Base-by-base conservation (phyloP, 345 rosid species). In the Syzygium aromaticum region DNA sequence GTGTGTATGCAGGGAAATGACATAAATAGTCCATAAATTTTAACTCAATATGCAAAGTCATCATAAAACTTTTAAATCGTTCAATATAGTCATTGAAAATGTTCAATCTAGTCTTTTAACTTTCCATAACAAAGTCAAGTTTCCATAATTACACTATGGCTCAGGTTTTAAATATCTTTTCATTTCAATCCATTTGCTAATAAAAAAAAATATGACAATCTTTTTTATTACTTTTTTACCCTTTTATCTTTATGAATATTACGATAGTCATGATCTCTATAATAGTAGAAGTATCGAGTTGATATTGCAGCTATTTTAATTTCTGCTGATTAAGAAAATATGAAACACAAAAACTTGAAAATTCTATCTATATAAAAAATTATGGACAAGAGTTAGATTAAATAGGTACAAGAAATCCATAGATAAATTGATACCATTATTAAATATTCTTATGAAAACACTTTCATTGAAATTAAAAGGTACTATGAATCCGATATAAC, bases 41-140 rank as follows among this genome's bases (percentile, higher is more conserved):
- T 57, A 2, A 0, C 1, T 0, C 6, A n/a, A 57, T 25, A 0
- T 57, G 6, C 63, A 57, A 10, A 9, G 28, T 0, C n/a, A 57
- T 57, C 1, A 0, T 57, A 25, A 2, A 25, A 57, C 25, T 54
- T 57, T 0, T 25, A 9, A 57, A 23, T 57, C 11, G 2, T 25
- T 57, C 14, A 25, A 57, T 25, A 0, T 25, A 0, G 63, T 57
- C 6, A 57, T 57, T 25, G 2, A 57, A 5, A 12, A 3, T 10
- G 0, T 57, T 57, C 15, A 11, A 25, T 25, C 2, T 57, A 10
- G 25, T 25, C 63, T 6, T 28, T 57, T 10, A 57, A 57, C 28
- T 57, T 57, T 57, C 28, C 15, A 25, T 57, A 57, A 5, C 63
- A 57, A 25, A 25, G 28, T 57, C 63, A 57, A 25, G 0, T 11